Evolutionary conservation across 208 protist species (phyloP), one percentile per base, ranked within the genome.

Genomic region (Wallacemonas sp.): DNA sequence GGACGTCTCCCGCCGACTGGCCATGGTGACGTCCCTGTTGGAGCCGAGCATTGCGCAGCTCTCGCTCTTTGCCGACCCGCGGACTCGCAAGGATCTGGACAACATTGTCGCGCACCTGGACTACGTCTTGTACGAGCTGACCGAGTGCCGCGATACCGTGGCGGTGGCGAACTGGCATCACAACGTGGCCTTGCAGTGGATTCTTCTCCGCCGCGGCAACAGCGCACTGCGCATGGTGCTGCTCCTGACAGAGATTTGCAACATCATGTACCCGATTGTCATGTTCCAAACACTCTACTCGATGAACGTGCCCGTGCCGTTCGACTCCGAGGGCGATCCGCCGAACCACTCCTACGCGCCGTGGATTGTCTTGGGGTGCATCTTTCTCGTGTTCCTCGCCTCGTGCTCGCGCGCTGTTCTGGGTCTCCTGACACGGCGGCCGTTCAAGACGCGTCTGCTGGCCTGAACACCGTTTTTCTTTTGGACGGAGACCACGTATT

Each of bases 111-210:
- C 82, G 10, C 80, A 95, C 65, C 64, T 95, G 28, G 76, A 79
- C 54, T 79, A 82, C 50, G 69, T 92, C 11, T 79, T 87, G 66
- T 65, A 85, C 65, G 90, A 95, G 52, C 80, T 95, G 10, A 76
- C 54, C 45, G 87, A 95, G 70, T 88, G 82, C 62, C 86, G 87
- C 25, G 90, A 95, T 65, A 90, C 84, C 1, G 83, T 95, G 8
- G 77, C 87, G 22, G 64, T 92, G 39, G 86, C 85, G 4, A 93
- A 91, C 68, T 95, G 90, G 90, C 88, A 95, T 65, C 81, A 92
- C 74, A 95, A 95, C 55, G 77, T 92, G 4, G 79, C 82, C 11
- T 73, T 84, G 42, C 87, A 89, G 41, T 92, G 87, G 82, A 67
- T 82, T 22, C 46, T 92, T 38, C 77, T 93, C 10, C 62, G 65